Conservation (phyloP, 208 protist species). For the Crithidia sp. region DNA sequence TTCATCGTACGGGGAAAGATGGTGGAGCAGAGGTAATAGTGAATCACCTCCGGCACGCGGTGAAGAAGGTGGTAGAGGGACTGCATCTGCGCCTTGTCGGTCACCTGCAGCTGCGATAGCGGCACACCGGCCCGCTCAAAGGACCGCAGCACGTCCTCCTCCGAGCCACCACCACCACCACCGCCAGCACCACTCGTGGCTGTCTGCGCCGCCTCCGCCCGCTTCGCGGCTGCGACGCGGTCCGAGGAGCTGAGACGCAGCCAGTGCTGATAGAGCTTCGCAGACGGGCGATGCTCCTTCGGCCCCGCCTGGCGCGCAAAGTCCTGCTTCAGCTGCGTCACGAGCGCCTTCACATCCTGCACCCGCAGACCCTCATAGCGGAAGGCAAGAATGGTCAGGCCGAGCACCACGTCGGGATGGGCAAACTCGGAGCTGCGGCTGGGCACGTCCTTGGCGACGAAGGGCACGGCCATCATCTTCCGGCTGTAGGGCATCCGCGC, state of each 20-base stretch:
- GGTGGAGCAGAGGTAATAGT: slow-evolving; percentile 90
- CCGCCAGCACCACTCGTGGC: neutral
- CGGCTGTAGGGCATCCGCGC: slow-evolving; percentile 81
- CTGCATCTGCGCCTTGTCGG: slow-evolving; percentile 67
- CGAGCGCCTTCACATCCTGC: slow-evolving; percentile 75
- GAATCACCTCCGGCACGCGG: slow-evolving; percentile 77
- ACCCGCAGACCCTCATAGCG: slow-evolving; percentile 92
- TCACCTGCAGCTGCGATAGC: slow-evolving; percentile 87
- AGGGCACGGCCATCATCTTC: slow-evolving; percentile 91
- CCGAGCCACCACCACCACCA: slow-evolving; percentile 4
- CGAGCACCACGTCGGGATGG: slow-evolving; percentile 95
- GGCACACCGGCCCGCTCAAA: slow-evolving; percentile 67
- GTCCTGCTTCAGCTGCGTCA: slow-evolving; percentile 88
- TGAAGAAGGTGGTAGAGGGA: slow-evolving; percentile 66
- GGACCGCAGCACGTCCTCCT: slow-evolving; percentile 29
- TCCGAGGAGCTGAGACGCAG: slow-evolving; percentile 61
- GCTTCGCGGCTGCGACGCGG: slow-evolving; percentile 18
- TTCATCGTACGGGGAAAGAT: slow-evolving; percentile 90
- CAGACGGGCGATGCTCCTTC: slow-evolving; percentile 84
- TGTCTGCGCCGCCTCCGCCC: slow-evolving; percentile 2
- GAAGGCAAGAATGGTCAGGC: slow-evolving; percentile 92
- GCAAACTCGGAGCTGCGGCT: slow-evolving; percentile 94
- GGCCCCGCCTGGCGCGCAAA: slow-evolving; percentile 88
- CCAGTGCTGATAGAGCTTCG: slow-evolving; percentile 81
- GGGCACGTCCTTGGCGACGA: slow-evolving; percentile 96